Evolutionary conservation across 2,329 filamentous ascomycete species (phyloP), one percentile per base, ranked within the genome.

Genomic region (Aspergillus quadricinctus): DNA sequence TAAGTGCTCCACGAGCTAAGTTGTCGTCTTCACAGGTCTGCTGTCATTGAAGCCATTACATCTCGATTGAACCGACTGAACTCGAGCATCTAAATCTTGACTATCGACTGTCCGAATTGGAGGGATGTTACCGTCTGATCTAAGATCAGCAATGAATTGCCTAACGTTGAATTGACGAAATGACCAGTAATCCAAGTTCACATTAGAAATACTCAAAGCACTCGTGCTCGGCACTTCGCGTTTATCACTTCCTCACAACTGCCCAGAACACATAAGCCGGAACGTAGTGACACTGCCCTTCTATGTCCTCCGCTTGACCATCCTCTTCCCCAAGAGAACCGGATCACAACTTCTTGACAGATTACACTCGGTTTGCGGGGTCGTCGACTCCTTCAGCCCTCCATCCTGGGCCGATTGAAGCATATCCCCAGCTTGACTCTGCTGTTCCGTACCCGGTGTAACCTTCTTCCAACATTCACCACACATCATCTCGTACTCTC

Each of bases 41-140:
- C 73, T 46, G 73, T 77, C 40, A 77, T 77, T 51, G 74, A 77
- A 29, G 72, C 72, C 7, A 77, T 77, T 27, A 75, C 75, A 1
- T 66, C 72, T 50, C 73, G 73, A 35, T 59, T 77, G 14, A 73
- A 74, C 55, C 71, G 74, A 45, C 65, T 77, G 14, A 75, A 71
- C 53, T 68, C 72, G 1, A 72, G 66, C 48, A 49, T 76, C 25
- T 71, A 55, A 66, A 43, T 23, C 14, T 25, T 28, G 23, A n/a
- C 45, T 28, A 11, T 40, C 25, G 31, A 3, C 3, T 23, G 21
- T 43, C 10, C 10, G 23, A 19, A n/a, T 25, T 35, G 10, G 29
- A 35, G 28, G 41, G 8, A 8, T 46, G 2, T 14, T 17, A 27
- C 17, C 31, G 31, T 37, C 11, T 17, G 5, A 19, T 46, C 19